Conservation (phyloP, 2,329 filamentous ascomycete genomes). For the Paradendryphiella salina region DNA sequence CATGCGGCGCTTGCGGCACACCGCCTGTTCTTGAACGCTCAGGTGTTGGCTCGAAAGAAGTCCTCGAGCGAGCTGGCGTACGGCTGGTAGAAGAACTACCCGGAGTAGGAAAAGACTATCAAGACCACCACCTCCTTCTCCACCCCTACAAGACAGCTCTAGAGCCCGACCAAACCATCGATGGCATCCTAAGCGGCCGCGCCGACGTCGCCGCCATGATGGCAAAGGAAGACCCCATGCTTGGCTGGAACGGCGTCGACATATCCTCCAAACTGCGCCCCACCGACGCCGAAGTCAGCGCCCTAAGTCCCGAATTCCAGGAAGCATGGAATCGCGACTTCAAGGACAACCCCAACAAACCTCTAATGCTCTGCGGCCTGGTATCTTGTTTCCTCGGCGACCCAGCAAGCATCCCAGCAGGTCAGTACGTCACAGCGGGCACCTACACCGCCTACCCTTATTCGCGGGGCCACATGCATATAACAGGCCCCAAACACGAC, state of each 20-base stretch:
- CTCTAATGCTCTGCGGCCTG: slow-evolving; percentile 53
- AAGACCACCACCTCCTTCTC: slow-evolving; percentile 62
- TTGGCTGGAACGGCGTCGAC: slow-evolving; percentile 64
- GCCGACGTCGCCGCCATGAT: slow-evolving; percentile 53
- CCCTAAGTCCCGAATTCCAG: slow-evolving; percentile 58
- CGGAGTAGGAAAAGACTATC: slow-evolving; percentile 66
- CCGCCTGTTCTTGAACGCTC: slow-evolving; percentile 64
- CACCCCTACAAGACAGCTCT: slow-evolving; percentile 58
- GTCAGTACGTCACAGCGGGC: slow-evolving; percentile 59
- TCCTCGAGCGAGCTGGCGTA: slow-evolving; percentile 58
- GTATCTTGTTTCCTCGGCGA: slow-evolving; percentile 41
- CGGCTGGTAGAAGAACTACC: slow-evolving; percentile 58
- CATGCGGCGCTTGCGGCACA: slow-evolving; percentile 57
- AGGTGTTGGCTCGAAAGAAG: slow-evolving; percentile 58
- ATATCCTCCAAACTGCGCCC: slow-evolving; percentile 61
- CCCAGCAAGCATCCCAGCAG: slow-evolving; percentile 35
- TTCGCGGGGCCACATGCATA: slow-evolving; percentile 65
- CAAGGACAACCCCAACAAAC: slow-evolving; percentile 51
- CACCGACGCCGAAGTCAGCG: slow-evolving; percentile 55
- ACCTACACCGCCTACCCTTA: slow-evolving; percentile 63
- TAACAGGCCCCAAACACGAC: slow-evolving; percentile 52
- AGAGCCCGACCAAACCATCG: slow-evolving; percentile 56
- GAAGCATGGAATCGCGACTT: slow-evolving; percentile 62
- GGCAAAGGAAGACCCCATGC: slow-evolving; percentile 52
- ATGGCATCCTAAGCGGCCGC: slow-evolving; percentile 56